These are phyloP conservation scores for Wickerhamiella dianesei DNA, from an alignment of 805 yeast species.

Conservation along the genomic window DNA sequence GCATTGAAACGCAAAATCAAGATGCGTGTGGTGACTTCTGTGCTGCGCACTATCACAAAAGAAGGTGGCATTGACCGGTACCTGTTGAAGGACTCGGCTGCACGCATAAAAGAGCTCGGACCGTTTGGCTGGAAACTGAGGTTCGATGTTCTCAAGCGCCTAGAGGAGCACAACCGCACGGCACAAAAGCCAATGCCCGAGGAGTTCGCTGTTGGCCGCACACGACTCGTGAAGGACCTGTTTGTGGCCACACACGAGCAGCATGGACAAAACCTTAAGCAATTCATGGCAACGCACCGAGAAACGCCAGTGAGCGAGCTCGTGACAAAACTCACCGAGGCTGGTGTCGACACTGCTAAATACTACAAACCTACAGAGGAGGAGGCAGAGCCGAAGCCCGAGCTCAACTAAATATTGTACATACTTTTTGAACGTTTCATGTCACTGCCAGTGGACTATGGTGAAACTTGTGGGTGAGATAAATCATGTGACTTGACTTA, in stretches of 20 bases:
- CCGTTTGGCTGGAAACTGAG: constrained; percentile 84
- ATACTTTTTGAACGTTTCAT: no score
- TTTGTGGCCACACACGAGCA: constrained; percentile 5
- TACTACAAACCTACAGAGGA: background rate
- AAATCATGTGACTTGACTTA: background rate
- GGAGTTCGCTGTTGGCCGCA: constrained; percentile 48
- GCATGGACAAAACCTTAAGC: constrained; percentile 26
- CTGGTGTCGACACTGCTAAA: constrained; percentile 23
- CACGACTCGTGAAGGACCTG: constrained; percentile 37
- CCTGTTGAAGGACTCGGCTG: constrained; percentile 71
- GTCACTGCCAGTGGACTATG: no score
- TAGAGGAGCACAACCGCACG: constrained; percentile 30
- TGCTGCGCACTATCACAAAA: constrained; percentile 70
- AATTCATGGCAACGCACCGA: constrained; percentile 35
- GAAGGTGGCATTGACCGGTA: constrained; percentile 95
- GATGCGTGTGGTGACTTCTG: constrained; percentile 61
- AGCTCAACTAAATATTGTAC: background rate
- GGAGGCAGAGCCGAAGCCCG: background rate
- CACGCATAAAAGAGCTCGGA: constrained; percentile 85
- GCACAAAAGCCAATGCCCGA: constrained; percentile 28
- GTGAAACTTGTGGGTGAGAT: background rate
- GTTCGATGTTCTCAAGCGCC: constrained; percentile 47
- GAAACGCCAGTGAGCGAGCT: constrained; percentile 36
- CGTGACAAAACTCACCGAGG: constrained; percentile 34
- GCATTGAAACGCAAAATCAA: constrained; percentile 43